Base-by-base conservation (phyloP, 805 yeast species). In the Starmera amethionina region DNA sequence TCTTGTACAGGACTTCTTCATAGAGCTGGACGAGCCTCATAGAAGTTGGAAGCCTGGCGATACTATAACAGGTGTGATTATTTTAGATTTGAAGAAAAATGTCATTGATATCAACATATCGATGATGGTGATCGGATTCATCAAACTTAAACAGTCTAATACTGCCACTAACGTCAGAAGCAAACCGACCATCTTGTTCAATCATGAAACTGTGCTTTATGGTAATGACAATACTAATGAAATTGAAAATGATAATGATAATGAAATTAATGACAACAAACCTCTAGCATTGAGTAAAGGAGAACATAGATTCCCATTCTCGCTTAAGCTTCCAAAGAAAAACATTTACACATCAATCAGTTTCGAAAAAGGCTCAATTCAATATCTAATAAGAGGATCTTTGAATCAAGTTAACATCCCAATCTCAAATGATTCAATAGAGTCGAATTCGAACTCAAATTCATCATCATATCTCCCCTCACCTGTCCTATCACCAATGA, bases 281-380 rank as follows among this genome's bases (percentile, higher is more conserved):
- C 39, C 49, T 12, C 32, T 43, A 3, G 84, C 84, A 0, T 56
- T 83, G n/a, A 72, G 77, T 15, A 76, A 77, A 51, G 96, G 96
- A 34, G 90, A 84, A 54, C 96, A 88, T 59, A 63, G 85, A 30
- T 88, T 89, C 55, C 95, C 95, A 16, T 89, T 88, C 54, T 75
- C 82, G 37, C 83, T 88, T 34, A 80, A 76, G 49, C 67, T 88
- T n/a, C 96, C 96, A 1, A 72, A 70, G 48, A 77, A 75, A 46
- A 73, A 82, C 47, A 71, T 85, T 4, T 80, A 69, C 58, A 82
- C 93, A 18, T 77, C 87, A 38, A 72, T 88, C 22, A 79, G 78
- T 47, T 88, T 88, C 50, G 96, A 89, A 49, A 77, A 79, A 50
- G 96, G 97, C n/a, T 73, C 85, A 15, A 84, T 88, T 13, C 58